A percentile compares a stretch with the other conserved stretches of the same genome.
Conservation (phyloP, 140 eudicot species). For the Flaveria floridana region DNA sequence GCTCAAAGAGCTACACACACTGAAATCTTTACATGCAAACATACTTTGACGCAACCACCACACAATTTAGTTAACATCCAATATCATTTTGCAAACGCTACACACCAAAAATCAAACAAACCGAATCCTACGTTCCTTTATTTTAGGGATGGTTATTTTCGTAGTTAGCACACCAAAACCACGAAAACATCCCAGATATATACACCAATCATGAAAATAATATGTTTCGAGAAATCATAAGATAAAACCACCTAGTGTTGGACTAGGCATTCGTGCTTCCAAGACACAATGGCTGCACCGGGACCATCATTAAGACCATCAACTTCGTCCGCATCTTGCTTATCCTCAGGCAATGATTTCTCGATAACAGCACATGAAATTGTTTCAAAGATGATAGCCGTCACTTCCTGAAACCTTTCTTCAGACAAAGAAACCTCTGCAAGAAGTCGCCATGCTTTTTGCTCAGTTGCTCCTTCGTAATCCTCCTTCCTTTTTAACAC, state of each 20-base stretch:
- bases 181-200: slow-evolving; percentile 27
- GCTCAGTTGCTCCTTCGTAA: slow-evolving; percentile 87
- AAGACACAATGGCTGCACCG: slow-evolving; percentile 41
- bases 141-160: slow-evolving; percentile 21
- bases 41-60: background rate
- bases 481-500: slow-evolving; percentile 86
- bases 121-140: slow-evolving; percentile 25
- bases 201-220: slow-evolving; percentile 11
- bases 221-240: background rate
- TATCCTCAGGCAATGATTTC: slow-evolving; percentile 10
- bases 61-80: slow-evolving; percentile 4
- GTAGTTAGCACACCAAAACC: slow-evolving; percentile 34
- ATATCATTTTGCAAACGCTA: background rate
- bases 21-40: slow-evolving; percentile 28
- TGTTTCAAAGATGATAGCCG: slow-evolving; percentile 70
- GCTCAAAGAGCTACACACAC: slow-evolving; percentile 19
- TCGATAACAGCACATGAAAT: slow-evolving; percentile 40
- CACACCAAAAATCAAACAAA: slow-evolving; percentile 12
- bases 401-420: slow-evolving; percentile 82
- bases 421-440: slow-evolving; percentile 98
- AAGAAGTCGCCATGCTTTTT: slow-evolving; percentile 90
- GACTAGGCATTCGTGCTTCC: slow-evolving; percentile 54
- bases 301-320: slow-evolving; percentile 45
- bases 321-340: slow-evolving; percentile 45
- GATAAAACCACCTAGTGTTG: slow-evolving; percentile 32